Evolutionary conservation across 768 basidiomycete genomes (phyloP), one percentile per base, ranked within the genome.

Genomic region (Agaricus sinodeliciosus): DNA sequence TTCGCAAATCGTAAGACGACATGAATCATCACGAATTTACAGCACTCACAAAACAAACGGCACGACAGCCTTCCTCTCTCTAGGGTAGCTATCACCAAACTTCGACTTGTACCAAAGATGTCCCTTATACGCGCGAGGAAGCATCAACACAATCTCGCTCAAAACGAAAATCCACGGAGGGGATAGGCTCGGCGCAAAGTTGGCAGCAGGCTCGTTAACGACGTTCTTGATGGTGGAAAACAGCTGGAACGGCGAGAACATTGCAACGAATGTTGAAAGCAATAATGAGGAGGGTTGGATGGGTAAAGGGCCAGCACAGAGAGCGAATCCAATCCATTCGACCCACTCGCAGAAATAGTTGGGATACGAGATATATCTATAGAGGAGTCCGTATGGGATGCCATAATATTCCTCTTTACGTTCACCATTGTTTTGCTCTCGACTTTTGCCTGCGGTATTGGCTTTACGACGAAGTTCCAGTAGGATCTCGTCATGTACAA

Each of bases 331-430:
- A 9, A 81, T 58, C 94, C 94, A 98, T 68, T 98, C 95, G 51
- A 87, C 54, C 95, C 95, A 98, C 65, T 97, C 95, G 68, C 86
- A 92, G 16, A 92, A 70, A 70, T 97, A 98, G 66, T 96, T 93
- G 9, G 95, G 95, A 70, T 85, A 95, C 5, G 92, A 91, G 60
- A 97, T 72, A 62, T 80, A 84, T 40, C 65, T 60, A 73, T 87
- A 96, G 15, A 95, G 70, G 18, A 81, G 77, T 0, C 88, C 90
- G 47, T 85, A 78, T 0, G 95, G 93, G 55, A 94, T 84, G 3
- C 84, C 83, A 63, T 91, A 91, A 66, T 89, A 74, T 45, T 82
- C 78, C 39, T 65, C 67, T 19, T 63, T 59, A 11, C 22, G 54
- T 16, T 48, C 11, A 12, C 25, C 39, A 3, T 43, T 34, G 15